Percentiles rank a stretch among this genome's conserved stretches.
Evolutionary conservation across 495 filamentous ascomycete species (phyloP).

Genomic region (Penicillium antarcticum): DNA sequence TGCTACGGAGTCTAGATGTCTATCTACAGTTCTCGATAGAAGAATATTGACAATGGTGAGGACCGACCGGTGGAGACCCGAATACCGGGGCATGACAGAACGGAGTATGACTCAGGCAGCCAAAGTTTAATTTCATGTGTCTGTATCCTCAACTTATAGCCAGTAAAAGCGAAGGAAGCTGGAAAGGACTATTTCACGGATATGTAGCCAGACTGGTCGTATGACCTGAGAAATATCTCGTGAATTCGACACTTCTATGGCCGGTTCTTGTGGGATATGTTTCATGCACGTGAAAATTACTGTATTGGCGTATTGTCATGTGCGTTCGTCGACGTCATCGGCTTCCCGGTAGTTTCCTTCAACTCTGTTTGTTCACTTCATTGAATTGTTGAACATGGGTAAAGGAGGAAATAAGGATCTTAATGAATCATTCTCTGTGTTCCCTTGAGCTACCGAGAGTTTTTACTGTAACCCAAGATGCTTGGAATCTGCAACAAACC

Average conservation of each 20-base stretch:
- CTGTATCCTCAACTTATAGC: neutral
- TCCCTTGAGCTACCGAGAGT: conserved; percentile 14
- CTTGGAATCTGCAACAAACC: neutral
- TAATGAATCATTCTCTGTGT: neutral
- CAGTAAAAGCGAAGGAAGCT: neutral
- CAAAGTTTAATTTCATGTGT: neutral
- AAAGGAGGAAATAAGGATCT: too few species aligned
- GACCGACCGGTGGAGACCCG: conserved; percentile 17
- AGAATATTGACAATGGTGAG: neutral
- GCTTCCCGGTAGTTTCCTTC: neutral
- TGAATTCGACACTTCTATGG: neutral
- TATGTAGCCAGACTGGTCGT: neutral
- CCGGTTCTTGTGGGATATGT: neutral
- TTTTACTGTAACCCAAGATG: neutral
- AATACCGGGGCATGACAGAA: conserved; percentile 32
- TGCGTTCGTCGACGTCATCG: conserved; percentile 35
- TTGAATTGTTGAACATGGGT: neutral
- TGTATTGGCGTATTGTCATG: conserved; percentile 26
- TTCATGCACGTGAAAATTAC: conserved; percentile 21
- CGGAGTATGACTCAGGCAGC: conserved; percentile 20
- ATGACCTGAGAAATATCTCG: neutral
- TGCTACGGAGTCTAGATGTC: neutral
- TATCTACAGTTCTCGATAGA: neutral
- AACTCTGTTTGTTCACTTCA: neutral
- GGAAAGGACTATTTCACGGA: neutral